Conservation (phyloP, 257 asterid genomes). For the Scutellaria baicalensis region DNA sequence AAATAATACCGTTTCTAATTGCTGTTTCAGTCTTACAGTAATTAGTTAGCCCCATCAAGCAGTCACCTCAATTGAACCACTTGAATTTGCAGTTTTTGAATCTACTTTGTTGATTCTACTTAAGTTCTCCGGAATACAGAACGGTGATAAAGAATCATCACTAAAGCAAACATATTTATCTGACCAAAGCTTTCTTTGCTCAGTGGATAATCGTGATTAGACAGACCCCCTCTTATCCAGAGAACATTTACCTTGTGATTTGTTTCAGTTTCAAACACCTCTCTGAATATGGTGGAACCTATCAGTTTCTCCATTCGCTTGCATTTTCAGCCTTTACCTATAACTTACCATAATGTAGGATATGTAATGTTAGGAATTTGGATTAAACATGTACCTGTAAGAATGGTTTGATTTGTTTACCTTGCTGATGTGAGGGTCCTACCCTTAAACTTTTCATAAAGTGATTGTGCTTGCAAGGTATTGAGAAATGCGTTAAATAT, state of each 20-base stretch:
- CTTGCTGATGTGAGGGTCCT: background rate
- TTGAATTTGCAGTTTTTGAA: background rate
- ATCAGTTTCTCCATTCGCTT: background rate
- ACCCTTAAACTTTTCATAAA: too few species aligned
- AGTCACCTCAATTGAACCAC: background rate
- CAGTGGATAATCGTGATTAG: background rate
- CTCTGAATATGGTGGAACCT: background rate
- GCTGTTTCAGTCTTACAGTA: background rate
- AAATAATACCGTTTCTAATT: background rate
- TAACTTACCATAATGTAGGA: background rate
- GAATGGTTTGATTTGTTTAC: background rate
- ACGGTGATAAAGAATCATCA: background rate
- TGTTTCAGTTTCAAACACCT: background rate
- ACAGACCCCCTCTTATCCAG: background rate
- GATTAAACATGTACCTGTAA: background rate
- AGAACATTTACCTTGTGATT: background rate
- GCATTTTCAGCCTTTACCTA: background rate
- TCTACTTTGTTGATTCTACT: background rate
- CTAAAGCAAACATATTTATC: background rate
- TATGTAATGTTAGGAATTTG: background rate
- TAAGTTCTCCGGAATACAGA: background rate
- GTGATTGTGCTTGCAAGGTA: background rate
- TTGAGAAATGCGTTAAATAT: background rate
- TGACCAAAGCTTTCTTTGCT: background rate
- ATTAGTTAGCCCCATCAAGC: background rate